phyloP scores from a whole-genome alignment of 2,329 filamentous ascomycete genomes.

The Cercospora berteroae region DNA sequence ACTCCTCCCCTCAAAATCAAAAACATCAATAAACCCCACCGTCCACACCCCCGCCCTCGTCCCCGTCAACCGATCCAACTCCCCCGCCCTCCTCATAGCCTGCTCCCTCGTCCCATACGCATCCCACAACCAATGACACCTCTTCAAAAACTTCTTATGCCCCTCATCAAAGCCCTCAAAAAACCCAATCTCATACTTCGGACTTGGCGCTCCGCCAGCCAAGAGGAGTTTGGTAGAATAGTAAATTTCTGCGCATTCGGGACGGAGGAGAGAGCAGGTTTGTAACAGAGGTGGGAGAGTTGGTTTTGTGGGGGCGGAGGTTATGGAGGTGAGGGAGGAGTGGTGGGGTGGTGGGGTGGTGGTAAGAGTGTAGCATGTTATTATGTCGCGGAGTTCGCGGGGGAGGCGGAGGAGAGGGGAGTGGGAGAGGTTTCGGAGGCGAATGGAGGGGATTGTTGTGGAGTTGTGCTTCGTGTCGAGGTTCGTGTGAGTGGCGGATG shows the following conservation, averaged over 20 bases:
- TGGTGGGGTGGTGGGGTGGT: not conserved
- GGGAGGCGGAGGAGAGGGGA: constrained; percentile 15
- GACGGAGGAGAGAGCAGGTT: not conserved
- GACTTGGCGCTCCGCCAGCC: constrained; percentile 11
- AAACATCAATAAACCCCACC: constrained; percentile 18
- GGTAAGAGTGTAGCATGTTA: not conserved
- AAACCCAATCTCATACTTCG: constrained; percentile 8
- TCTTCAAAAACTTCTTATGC: constrained; percentile 14
- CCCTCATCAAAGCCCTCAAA: constrained; percentile 10
- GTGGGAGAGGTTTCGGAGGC: constrained; percentile 4
- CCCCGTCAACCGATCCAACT: constrained; percentile 13
- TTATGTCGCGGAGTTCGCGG: constrained; percentile 17
- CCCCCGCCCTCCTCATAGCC: constrained; percentile 14
- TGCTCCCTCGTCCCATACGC: constrained; percentile 16
- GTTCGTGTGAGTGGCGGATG: not conserved
- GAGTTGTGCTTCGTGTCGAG: not conserved
- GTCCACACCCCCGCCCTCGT: constrained; percentile 15
- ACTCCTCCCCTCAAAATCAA: not conserved
- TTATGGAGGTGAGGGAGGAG: not conserved
- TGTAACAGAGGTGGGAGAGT: constrained; percentile 10
- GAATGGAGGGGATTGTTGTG: not conserved
- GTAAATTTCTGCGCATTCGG: constrained; percentile 16
- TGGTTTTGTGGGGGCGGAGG: not conserved
- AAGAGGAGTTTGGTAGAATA: constrained; percentile 11
- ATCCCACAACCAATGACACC: constrained; percentile 19